Conservation (phyloP, 192 early-diverging fungal genomes). For the Phycomyces blakesleeanus region DNA sequence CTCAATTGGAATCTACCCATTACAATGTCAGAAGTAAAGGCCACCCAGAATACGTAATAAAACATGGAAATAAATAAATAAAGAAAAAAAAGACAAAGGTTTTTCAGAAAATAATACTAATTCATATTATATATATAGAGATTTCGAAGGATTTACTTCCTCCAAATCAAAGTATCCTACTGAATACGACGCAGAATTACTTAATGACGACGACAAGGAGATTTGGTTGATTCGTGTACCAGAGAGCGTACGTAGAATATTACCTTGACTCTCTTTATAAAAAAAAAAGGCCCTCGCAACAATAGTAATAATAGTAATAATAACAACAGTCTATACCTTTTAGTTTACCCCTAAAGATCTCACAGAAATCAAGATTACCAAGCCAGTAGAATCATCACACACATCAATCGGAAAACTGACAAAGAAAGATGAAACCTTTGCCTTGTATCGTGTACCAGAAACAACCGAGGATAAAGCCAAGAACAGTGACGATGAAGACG, state of each 20-base stretch:
- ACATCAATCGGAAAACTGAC: neutral
- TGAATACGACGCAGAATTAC: constrained; percentile 20
- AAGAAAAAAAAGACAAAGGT: neutral
- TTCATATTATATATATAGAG: neutral
- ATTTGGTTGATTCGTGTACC: constrained; percentile 37
- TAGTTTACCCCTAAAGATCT: constrained; percentile 14
- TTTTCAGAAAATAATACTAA: neutral
- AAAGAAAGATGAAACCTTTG: constrained; percentile 17
- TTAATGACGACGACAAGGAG: constrained; percentile 35
- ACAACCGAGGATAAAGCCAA: neutral
- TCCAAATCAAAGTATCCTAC: constrained; percentile 7
- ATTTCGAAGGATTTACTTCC: constrained; percentile 22
- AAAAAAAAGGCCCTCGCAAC: no score
- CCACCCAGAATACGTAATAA: no score
- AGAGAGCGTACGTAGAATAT: constrained; percentile 18
- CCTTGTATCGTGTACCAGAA: constrained; percentile 31
- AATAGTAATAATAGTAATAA: neutral
- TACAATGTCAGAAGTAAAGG: no score
- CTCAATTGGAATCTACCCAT: no score
- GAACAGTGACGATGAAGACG: neutral
- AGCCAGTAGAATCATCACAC: neutral
- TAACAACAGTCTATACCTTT: neutral
- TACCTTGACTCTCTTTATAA: no score
- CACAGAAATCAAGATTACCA: neutral
- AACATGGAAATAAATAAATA: no score